A percentile compares a stretch with the other conserved stretches of the same genome.
Evolutionary conservation across 192 early-diverging fungal species (phyloP).

Genomic region (Nowakowskiella sp.): DNA sequence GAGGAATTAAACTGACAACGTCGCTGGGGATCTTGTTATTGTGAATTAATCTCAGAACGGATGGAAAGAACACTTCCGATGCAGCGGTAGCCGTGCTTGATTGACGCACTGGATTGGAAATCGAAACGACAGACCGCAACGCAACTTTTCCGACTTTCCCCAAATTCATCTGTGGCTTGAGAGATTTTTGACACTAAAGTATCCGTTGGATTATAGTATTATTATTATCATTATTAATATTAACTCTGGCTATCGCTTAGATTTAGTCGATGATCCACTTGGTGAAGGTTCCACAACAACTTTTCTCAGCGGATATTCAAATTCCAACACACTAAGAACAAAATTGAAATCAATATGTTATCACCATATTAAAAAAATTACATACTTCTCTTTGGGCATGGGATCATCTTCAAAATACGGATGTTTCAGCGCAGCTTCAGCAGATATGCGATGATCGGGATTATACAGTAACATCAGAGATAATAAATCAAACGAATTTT

Average conservation of each 20-base stretch:
- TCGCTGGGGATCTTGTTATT: neutral
- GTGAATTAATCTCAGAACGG: slow-evolving; percentile 8
- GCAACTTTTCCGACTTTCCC: no score
- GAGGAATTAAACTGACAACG: neutral
- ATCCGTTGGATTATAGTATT: neutral
- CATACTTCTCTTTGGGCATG: slow-evolving; percentile 23
- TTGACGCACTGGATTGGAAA: no score
- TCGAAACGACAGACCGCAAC: no score
- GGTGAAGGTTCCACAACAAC: neutral
- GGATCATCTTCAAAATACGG: slow-evolving; percentile 66
- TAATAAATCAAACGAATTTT: slow-evolving; percentile 72
- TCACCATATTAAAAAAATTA: slow-evolving; percentile 5
- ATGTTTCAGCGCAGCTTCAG: slow-evolving; percentile 80
- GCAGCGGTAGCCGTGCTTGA: neutral
- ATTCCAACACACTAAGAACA: neutral
- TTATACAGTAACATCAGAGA: slow-evolving; percentile 71
- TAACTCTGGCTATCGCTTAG: neutral
- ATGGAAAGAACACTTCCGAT: slow-evolving; percentile 6
- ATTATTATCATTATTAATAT: neutral
- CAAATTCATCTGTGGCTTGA: no score
- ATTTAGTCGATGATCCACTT: neutral
- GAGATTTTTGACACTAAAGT: neutral
- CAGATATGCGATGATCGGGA: slow-evolving; percentile 78
- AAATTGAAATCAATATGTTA: neutral
- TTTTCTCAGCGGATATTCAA: neutral